phyloP scores from a whole-genome alignment of 352 stramenopile species.

The Pythium dissimile region DNA sequence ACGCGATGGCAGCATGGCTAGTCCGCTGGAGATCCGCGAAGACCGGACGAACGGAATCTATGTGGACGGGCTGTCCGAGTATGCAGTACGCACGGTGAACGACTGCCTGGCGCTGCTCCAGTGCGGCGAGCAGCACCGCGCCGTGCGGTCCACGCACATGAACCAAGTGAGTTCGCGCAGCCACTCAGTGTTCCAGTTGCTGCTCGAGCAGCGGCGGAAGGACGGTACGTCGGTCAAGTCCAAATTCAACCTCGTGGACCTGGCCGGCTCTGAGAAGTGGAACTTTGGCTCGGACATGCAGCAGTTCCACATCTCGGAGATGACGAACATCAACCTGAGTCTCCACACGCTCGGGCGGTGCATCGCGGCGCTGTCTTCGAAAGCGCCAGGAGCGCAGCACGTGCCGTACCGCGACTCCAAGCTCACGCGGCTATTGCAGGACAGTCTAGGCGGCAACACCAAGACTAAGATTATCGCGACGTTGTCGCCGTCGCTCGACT shows the following conservation, averaged over 20 bases:
- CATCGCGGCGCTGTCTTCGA: conserved; percentile 75
- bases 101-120: conserved; percentile 87
- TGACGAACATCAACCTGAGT: conserved; percentile 94
- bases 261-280: conserved; percentile 94
- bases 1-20: conserved; percentile 72
- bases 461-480: conserved; percentile 92
- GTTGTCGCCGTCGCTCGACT: conserved; percentile 80
- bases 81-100: conserved; percentile 77
- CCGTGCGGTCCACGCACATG: conserved; percentile 89
- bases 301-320: conserved; percentile 86
- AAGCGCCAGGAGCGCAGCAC: conserved; percentile 29
- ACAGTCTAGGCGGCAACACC: conserved; percentile 84
- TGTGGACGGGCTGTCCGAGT: conserved; percentile 90
- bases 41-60: conserved; percentile 86
- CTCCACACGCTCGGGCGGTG: conserved; percentile 89
- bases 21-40: conserved; percentile 82
- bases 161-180: conserved; percentile 89
- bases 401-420: conserved; percentile 94
- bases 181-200: conserved; percentile 88
- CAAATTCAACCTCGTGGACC: conserved; percentile 95
- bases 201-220: conserved; percentile 71
- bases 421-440: conserved; percentile 89
- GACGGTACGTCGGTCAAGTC: conserved; percentile 79
- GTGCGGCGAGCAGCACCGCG: conserved; percentile 80
- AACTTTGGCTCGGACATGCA: conserved; percentile 80